These are phyloP conservation scores for Polytrichum formosum DNA, from an alignment of 225 moss, liverwort and hornwort genomes.

Conservation along the genomic window DNA sequence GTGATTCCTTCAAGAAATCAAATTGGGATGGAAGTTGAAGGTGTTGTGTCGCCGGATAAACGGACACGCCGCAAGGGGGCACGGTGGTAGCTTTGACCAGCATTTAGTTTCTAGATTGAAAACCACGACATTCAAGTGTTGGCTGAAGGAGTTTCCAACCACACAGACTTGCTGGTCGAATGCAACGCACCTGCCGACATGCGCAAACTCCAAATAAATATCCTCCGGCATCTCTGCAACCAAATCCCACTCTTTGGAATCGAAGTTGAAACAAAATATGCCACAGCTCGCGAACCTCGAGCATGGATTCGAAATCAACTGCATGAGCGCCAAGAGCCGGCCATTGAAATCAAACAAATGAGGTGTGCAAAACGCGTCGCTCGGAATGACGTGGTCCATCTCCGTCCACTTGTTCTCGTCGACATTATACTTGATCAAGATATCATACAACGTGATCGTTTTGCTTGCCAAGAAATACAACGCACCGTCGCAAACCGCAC, in stretches of 20 bases:
- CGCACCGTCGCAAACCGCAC: slow-evolving; percentile 33
- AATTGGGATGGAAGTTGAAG: slow-evolving; percentile 32
- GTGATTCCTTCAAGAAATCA: no score
- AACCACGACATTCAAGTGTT: slow-evolving; percentile 30
- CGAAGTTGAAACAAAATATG: slow-evolving; percentile 34
- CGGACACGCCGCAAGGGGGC: slow-evolving; percentile 17
- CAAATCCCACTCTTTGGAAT: slow-evolving; percentile 33
- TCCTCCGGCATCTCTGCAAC: slow-evolving; percentile 26
- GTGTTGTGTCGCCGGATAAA: slow-evolving; percentile 26
- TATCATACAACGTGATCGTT: slow-evolving; percentile 45
- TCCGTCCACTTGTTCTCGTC: slow-evolving; percentile 44
- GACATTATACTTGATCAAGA: slow-evolving; percentile 34
- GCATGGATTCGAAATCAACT: slow-evolving; percentile 20
- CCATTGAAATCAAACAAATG: slow-evolving; percentile 42
- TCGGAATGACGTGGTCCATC: slow-evolving; percentile 26
- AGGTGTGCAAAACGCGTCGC: slow-evolving; percentile 32
- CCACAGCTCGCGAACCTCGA: slow-evolving; percentile 27
- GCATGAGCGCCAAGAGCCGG: slow-evolving; percentile 34
- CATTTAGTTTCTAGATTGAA: slow-evolving; percentile 2
- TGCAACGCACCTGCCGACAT: slow-evolving; percentile 37
- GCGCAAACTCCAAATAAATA: slow-evolving; percentile 33
- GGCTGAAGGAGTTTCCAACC: slow-evolving; percentile 30
- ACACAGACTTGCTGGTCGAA: slow-evolving; percentile 28
- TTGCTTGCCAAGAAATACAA: slow-evolving; percentile 46
- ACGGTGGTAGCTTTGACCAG: slow-evolving; percentile 46